Base-by-base conservation (phyloP, 805 yeast genomes). In the Candida vaughaniae region DNA sequence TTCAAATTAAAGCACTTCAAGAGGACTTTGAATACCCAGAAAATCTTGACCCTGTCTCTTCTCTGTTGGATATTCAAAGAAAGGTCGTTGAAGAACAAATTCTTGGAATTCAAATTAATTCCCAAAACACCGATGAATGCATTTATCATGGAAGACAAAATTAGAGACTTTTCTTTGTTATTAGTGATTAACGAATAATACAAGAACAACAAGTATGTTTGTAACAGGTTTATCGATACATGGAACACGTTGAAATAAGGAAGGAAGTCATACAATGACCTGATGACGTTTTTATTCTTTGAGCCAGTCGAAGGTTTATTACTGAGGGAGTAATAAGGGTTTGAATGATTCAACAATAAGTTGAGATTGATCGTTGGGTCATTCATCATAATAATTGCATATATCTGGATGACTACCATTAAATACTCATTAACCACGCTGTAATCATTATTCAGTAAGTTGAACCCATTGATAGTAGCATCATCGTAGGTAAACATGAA, bases 341-440 rank as follows among this genome's bases (percentile, higher is more conserved):
- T 51, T 1, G 56, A 39, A 43, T 67, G 73, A 38, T 65, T 68
- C 35, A 68, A 50, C 14, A 66, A 46, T 33, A 66, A 46, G 42
- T 66, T 62, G 60, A 75, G 45, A 55, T 66, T 56, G 53, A 64
- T 51, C 41, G 67, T 48, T 48, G 75, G 68, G 56, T 76, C 66
- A 46, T 73, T 75, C 56, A 77, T 66, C 60, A 71, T 68, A 17
- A 77, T 53, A 58, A 77, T 73, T 22, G 78, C 69, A 49, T 75
- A 76, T 11, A 75, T 63, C 41, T 75, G 69, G n/a, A 57, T 69
- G 46, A 51, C 68, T 26, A 57, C 66, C 73, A 51, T 73, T 55
- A 62, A 61, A 54, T 60, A 65, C 31, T 64, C 62, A 38, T 59
- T 74, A 48, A 53, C 71, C 19, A 62, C 66, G 48, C 56, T 60